Evolutionary conservation across 1,284 basidiomycete genomes (phyloP), one percentile per base, ranked within the genome.

Genomic region (Trametes versicolor): DNA sequence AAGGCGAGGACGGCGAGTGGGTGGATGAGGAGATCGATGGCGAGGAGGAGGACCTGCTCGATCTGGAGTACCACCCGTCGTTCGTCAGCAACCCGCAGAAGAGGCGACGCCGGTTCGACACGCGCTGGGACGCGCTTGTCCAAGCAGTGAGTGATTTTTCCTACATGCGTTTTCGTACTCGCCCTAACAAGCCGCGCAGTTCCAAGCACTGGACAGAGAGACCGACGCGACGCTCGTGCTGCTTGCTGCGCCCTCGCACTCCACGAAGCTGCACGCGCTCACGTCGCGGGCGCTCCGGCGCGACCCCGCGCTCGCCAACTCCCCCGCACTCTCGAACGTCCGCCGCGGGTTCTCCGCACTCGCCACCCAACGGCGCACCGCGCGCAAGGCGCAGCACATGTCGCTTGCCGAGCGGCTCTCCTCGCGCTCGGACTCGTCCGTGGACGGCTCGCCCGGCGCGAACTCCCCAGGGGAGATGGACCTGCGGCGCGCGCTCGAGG

Each of bases 201-300:
- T 94, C 83, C 89, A 91, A 77, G 83, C 83, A 36, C 79, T 94
- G 23, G 92, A 94, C 77, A 83, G 90, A 54, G 90, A 93, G 76
- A 94, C 92, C 5, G 92, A 93, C 71, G 82, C 91, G 15, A 93
- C 90, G 0, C 83, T 93, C 78, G 76, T 93, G 34, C 77, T 94
- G 0, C 79, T 94, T 23, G 91, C 91, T 2, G 85, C 91, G 0
- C 92, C 91, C 0, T 86, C 90, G 0, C 89, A 93, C 73, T 82
- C 87, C 10, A 86, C 82, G 19, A 89, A 88, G 68, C 73, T 91
- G 3, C 85, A 91, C 67, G 75, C 84, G 2, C 74, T 91, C 34
- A 85, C 84, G 1, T 93, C 91, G 13, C 87, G 91, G 17, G 84
- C 87, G 1, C 82, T 93, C 57, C 86, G 89, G 27, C 84, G 91